These are phyloP conservation scores for Aspergillus cavernicola DNA, from an alignment of 495 filamentous ascomycete genomes.

Conservation along the genomic window DNA sequence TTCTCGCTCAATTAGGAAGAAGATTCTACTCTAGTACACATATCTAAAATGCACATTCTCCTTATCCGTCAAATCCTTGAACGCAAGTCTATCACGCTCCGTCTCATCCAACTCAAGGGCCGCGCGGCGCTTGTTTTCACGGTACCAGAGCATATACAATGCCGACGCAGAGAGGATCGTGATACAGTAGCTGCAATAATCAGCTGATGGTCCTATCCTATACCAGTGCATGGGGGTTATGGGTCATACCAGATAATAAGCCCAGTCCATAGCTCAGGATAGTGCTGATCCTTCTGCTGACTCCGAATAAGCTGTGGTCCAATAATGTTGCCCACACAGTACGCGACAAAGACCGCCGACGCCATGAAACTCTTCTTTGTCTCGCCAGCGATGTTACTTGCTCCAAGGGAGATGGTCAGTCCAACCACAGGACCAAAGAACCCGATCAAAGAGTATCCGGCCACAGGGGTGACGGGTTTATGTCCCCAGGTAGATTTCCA, in stretches of 20 bases:
- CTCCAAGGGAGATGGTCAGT: constrained; percentile 63
- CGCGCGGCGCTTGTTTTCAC: constrained; percentile 54
- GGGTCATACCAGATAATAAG: constrained; percentile 55
- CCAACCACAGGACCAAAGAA: constrained; percentile 66
- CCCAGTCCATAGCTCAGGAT: constrained; percentile 66
- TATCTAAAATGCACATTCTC: constrained; percentile 75
- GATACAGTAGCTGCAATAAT: constrained; percentile 56
- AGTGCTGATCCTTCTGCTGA: constrained; percentile 57
- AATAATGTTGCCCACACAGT: constrained; percentile 70
- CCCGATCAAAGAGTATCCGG: constrained; percentile 66
- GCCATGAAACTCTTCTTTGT: constrained; percentile 77
- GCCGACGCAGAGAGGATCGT: constrained; percentile 51
- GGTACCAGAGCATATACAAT: constrained; percentile 54
- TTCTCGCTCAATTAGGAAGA: too few species aligned
- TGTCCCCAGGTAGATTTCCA: constrained; percentile 67
- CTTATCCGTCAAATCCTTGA: constrained; percentile 71
- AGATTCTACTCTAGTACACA: constrained; percentile 37
- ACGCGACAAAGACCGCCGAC: constrained; percentile 68
- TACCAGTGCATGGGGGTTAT: neutral
- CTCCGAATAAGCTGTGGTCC: constrained; percentile 67
- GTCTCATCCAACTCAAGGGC: constrained; percentile 51
- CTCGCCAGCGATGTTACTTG: constrained; percentile 69
- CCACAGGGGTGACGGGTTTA: constrained; percentile 58
- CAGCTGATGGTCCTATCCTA: neutral
- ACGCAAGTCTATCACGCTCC: constrained; percentile 61